Evolutionary conservation across 2,329 filamentous ascomycete genomes (phyloP).

Genomic region (Lasiodiplodia gonubiensis): DNA sequence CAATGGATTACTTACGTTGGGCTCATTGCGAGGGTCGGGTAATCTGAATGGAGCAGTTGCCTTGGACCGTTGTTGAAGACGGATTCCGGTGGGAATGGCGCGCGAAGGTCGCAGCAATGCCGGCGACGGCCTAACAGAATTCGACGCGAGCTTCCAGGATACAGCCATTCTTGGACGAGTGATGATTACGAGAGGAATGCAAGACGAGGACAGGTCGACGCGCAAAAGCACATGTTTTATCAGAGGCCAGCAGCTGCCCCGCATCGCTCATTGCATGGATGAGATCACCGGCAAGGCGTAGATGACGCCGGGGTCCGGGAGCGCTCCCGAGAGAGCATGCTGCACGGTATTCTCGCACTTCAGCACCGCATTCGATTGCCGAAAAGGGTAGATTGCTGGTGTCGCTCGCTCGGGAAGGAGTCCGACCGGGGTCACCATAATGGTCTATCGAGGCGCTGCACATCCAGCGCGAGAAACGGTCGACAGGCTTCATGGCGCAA

Average conservation of each 20-base stretch:
- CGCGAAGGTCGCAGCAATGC: not conserved
- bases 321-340: slow-evolving; percentile 1
- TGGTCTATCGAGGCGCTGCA: not conserved
- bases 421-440: not conserved
- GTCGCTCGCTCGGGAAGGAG: not conserved
- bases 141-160: slow-evolving; percentile 32
- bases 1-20: slow-evolving; percentile 30
- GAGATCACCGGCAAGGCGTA: slow-evolving; percentile 6
- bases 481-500: slow-evolving; percentile 2
- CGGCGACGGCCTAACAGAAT: slow-evolving; percentile 28
- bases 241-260: not conserved
- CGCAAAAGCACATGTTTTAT: slow-evolving; percentile 5
- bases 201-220: not conserved
- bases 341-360: not conserved
- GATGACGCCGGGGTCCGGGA: slow-evolving; percentile 8
- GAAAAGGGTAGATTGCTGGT: not conserved
- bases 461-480: not conserved
- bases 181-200: not conserved
- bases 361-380: not conserved
- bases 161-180: slow-evolving; percentile 27
- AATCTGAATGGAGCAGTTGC: slow-evolving; percentile 40
- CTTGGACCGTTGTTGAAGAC: slow-evolving; percentile 36
- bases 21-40: slow-evolving; percentile 39
- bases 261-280: not conserved
- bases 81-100: not conserved